Evolutionary conservation across 2,329 filamentous ascomycete species (phyloP).

Genomic region (Talaromyces pinophilus): DNA sequence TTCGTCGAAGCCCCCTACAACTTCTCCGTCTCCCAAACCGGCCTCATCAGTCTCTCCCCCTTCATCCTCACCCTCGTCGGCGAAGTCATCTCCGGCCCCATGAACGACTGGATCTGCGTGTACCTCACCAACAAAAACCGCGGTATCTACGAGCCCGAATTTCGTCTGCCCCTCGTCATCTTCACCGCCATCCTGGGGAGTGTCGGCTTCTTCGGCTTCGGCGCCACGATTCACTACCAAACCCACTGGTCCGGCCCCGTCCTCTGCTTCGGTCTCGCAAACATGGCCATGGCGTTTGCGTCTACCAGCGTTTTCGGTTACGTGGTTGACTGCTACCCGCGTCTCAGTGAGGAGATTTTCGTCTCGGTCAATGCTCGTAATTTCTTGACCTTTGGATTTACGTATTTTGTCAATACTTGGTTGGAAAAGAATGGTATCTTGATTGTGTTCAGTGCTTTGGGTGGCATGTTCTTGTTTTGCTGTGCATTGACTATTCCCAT

Average conservation of each 20-base stretch:
- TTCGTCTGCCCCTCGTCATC: conserved; percentile 15
- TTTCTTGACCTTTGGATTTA: conserved; percentile 19
- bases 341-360: conserved; percentile 21
- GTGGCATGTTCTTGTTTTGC: conserved; percentile 17
- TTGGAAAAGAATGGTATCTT: conserved; percentile 10
- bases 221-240: conserved; percentile 14
- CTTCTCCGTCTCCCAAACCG: conserved; percentile 20
- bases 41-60: conserved; percentile 17
- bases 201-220: conserved; percentile 21
- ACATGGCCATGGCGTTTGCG: conserved; percentile 21
- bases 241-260: conserved; percentile 21
- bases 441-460: conserved; percentile 17
- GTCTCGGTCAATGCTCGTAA: conserved; percentile 21
- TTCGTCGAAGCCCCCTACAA: conserved; percentile 22
- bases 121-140: conserved; percentile 20
- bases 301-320: conserved; percentile 20
- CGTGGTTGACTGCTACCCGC: conserved; percentile 21
- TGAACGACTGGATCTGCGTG: conserved; percentile 23
- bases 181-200: conserved; percentile 13
- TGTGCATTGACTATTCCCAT: conserved; percentile 18
- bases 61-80: conserved; percentile 20
- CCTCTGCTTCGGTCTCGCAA: conserved; percentile 14
- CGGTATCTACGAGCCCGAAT: conserved; percentile 23
- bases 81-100: conserved; percentile 19
- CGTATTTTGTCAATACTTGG: conserved; percentile 21